Percentiles rank a stretch among this genome's conserved stretches.
Evolutionary conservation across 768 basidiomycete genomes (phyloP).

Genomic region (Pisolithus albus): DNA sequence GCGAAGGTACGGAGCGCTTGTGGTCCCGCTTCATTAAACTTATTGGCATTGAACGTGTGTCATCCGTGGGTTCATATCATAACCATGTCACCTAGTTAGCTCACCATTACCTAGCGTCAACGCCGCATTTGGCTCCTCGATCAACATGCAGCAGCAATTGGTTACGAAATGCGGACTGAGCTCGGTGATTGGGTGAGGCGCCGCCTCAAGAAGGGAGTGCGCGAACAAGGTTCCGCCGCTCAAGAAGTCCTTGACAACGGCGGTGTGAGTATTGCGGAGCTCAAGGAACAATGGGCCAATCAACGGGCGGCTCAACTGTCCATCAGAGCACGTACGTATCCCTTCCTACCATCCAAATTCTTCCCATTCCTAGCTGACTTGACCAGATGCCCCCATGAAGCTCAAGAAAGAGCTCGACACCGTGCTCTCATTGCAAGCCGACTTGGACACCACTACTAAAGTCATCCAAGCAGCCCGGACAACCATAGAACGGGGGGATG

Average conservation of each 20-base stretch:
- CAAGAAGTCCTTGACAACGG: not conserved
- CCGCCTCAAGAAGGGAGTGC: constrained; percentile 13
- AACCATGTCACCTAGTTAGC: not conserved
- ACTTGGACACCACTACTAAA: constrained; percentile 19
- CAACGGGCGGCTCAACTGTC: constrained; percentile 4
- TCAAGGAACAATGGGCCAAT: not conserved
- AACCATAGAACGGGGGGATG: constrained; percentile 3
- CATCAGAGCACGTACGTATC: not conserved
- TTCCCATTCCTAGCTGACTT: constrained; percentile 9
- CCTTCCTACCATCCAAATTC: not conserved
- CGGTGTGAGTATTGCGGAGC: not conserved
- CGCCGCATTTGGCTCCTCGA: constrained; percentile 30
- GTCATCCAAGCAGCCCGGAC: constrained; percentile 11
- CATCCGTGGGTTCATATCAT: constrained; percentile 21
- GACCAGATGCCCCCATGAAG: constrained; percentile 24
- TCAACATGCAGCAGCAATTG: constrained; percentile 23
- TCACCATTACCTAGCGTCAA: constrained; percentile 9
- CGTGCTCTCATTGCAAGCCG: constrained; percentile 25
- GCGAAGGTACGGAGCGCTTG: constrained; percentile 10
- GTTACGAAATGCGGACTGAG: constrained; percentile 17
- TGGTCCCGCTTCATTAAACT: constrained; percentile 31
- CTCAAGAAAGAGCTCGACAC: constrained; percentile 26
- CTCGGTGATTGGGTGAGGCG: constrained; percentile 30
- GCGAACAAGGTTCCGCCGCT: constrained; percentile 2
- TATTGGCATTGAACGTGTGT: constrained; percentile 28